Conservation (phyloP, 2,329 filamentous ascomycete species). For the Pestalotiopsis sp. region DNA sequence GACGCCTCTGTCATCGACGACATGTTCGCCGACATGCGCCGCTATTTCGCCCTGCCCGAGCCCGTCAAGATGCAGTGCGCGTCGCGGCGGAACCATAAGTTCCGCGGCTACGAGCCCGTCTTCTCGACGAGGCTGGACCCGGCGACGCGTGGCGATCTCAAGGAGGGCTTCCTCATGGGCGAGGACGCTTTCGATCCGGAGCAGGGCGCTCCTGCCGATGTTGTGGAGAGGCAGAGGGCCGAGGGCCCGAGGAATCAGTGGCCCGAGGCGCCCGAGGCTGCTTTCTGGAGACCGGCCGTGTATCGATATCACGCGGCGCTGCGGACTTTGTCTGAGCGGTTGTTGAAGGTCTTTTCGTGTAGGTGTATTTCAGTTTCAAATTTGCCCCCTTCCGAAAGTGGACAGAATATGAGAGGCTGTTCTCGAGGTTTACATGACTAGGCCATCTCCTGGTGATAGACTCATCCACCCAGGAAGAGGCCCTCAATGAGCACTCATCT, state of each 20-base stretch:
- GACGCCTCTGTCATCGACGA: background rate
- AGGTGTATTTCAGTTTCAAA: background rate
- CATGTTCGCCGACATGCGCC: constrained; percentile 12
- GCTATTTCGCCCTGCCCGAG: constrained; percentile 8
- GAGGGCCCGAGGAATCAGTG: constrained; percentile 14
- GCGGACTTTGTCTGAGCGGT: constrained; percentile 2
- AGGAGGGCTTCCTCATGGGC: constrained; percentile 16
- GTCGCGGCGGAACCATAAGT: constrained; percentile 15
- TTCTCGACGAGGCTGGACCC: constrained; percentile 16
- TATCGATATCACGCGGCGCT: constrained; percentile 10
- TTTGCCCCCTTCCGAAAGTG: background rate
- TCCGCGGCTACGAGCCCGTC: constrained; percentile 16
- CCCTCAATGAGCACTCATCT: background rate
- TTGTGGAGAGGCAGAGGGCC: constrained; percentile 2
- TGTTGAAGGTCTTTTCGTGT: constrained; percentile 10
- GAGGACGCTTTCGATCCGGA: constrained; percentile 14
- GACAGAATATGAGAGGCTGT: background rate
- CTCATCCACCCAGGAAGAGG: background rate
- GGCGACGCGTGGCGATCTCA: constrained; percentile 14
- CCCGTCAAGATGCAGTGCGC: constrained; percentile 13
- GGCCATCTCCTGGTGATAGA: background rate
- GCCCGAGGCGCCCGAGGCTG: constrained; percentile 5
- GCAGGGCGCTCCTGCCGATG: constrained; percentile 4
- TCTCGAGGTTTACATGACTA: background rate
- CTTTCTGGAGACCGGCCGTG: constrained; percentile 12